Base-by-base conservation (phyloP, 2,329 filamentous ascomycete genomes). In the Xylariaceae sp. region DNA sequence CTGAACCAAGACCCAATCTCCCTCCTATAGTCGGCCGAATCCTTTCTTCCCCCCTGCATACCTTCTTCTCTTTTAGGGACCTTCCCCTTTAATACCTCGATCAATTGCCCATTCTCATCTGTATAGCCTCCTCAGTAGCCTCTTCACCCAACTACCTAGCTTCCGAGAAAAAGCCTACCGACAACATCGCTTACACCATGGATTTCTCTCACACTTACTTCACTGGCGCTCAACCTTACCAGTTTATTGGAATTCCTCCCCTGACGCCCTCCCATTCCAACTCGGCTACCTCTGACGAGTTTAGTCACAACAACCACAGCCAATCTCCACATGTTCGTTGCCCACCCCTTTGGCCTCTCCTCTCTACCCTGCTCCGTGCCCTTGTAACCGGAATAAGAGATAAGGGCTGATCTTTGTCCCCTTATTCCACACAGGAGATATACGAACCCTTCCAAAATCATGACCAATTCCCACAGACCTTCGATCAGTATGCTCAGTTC, bases 201-300 rank as follows among this genome's bases (percentile, higher is more conserved):
- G 81, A 85, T 69, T 85, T 80, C 71, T 75, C 79, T 43, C 82
- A 81, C 61, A 71, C 77, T 41, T 85, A 82, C 70, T 81, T 76
- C 65, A 63, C 76, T 47, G 76, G 75, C 67, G 68, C 75, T 58
- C 79, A 82, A 73, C 74, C 79, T 46, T 84, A 82, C 73, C 80
- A 79, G 65, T 85, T 84, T 69, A 77, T 84, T 69, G 75, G 77
- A 62, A 78, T 85, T 51, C 74, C 79, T 54, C 81, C 81, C 44
- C 68, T 83, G 68, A 84, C 82, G 60, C 82, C 82, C 26, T 82
- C 82, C 54, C 79, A 82, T 70, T 81, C 82, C 55, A 81, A 81
- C 65, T 82, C 82, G 53, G 78, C 79, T 40, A 74, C 75, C 24
- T 83, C 82, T 33, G 82, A 84, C 54, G 82, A 85, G 52, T 85